phyloP scores from a whole-genome alignment of 371 early-diverging fungal genomes.

The Mortierella sp. region DNA sequence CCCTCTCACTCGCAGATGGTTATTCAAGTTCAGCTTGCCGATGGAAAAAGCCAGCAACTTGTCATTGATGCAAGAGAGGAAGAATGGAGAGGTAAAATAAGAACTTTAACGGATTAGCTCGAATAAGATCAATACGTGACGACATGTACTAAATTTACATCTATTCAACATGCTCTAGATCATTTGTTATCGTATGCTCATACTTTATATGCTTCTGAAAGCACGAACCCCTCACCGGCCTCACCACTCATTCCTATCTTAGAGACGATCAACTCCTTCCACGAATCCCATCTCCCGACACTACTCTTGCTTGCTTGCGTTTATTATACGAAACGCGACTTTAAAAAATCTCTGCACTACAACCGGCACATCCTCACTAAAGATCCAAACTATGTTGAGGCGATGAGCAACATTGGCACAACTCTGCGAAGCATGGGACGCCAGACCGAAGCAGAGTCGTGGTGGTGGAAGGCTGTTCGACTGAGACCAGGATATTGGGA shows the following conservation, averaged over 20 bases:
- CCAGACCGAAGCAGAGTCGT: conserved; percentile 81
- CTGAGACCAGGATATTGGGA: conserved; percentile 94
- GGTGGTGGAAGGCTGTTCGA: conserved; percentile 89
- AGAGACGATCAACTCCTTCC: conserved; percentile 72
- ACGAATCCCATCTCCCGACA: conserved; percentile 83
- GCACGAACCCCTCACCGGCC: conserved; percentile 66
- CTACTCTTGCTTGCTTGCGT: conserved; percentile 89
- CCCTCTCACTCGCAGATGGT: conserved; percentile 30
- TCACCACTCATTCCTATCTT: conserved; percentile 71
- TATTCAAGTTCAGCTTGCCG: conserved; percentile 41
- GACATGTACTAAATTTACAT: not conserved
- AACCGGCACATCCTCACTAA: conserved; percentile 84
- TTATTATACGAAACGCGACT: conserved; percentile 83
- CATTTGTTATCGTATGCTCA: conserved; percentile 77
- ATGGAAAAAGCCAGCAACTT: conserved; percentile 49
- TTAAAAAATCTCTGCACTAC: conserved; percentile 79
- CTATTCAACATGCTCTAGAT: conserved; percentile 52
- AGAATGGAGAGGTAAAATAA: conserved; percentile 59
- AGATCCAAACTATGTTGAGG: conserved; percentile 90
- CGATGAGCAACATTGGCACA: conserved; percentile 93
- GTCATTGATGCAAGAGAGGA: conserved; percentile 57
- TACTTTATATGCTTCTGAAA: conserved; percentile 67
- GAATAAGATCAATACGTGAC: not conserved
- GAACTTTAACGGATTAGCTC: not conserved
- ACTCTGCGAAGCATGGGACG: conserved; percentile 86